Evolutionary conservation across 2,329 filamentous ascomycete genomes (phyloP).

Genomic region (Colletotrichum noveboracense): DNA sequence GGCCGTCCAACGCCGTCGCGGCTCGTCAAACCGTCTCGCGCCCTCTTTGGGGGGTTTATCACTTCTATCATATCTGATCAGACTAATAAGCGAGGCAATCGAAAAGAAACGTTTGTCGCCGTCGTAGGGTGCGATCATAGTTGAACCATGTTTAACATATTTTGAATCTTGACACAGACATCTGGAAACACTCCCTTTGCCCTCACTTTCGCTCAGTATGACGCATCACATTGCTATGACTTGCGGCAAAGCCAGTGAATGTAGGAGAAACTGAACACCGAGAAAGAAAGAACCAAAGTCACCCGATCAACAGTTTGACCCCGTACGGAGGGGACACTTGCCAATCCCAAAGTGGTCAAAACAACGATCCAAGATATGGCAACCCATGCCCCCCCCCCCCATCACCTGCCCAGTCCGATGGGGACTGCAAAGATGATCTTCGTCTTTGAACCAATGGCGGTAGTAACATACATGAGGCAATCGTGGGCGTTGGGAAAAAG

Average conservation of each 20-base stretch:
- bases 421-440: neutral
- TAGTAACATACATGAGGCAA: neutral
- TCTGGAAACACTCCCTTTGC: neutral
- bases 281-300: neutral
- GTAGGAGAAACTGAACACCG: neutral
- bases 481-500: neutral
- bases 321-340: neutral
- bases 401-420: neutral
- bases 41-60: neutral
- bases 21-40: neutral
- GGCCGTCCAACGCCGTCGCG: neutral
- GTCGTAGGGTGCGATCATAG: neutral
- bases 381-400: neutral
- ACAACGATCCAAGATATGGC: neutral
- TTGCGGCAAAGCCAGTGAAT: neutral
- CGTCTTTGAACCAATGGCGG: neutral
- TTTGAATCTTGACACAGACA: neutral
- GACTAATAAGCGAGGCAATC: neutral
- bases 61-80: constrained; percentile 9
- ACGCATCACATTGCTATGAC: constrained; percentile 5
- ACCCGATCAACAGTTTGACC: neutral
- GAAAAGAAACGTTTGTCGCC: neutral
- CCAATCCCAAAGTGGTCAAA: neutral
- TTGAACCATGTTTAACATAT: neutral
- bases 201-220: neutral